Conservation (phyloP, 768 basidiomycete genomes). For the Gautieria morchelliformis region DNA sequence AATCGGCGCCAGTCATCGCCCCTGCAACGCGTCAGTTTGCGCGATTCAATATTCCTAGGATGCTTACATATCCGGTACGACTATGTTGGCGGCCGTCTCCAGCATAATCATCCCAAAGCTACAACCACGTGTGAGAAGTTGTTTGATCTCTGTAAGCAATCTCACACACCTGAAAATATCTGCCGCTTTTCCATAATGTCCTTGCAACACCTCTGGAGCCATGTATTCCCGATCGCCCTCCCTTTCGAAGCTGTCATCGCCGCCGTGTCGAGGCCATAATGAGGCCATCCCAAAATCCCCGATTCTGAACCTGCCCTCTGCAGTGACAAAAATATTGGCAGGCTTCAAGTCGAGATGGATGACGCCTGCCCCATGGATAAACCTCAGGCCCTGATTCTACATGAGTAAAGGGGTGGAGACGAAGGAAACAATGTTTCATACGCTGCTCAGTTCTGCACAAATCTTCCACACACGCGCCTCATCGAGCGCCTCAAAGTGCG, state of each 20-base stretch:
- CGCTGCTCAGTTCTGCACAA: conserved; percentile 78
- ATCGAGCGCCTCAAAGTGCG: conserved; percentile 72
- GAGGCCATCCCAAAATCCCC: conserved; percentile 99
- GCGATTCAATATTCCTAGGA: conserved; percentile 2
- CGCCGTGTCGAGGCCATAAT: conserved; percentile 64
- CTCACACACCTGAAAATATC: conserved; percentile 87
- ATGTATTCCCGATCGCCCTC: conserved; percentile 97
- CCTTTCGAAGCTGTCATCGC: conserved; percentile 58
- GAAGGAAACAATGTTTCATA: conserved; percentile 33
- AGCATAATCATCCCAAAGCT: conserved; percentile 95
- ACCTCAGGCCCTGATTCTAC: conserved; percentile 59
- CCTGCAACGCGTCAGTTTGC: conserved; percentile 31
- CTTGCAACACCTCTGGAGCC: conserved; percentile 91
- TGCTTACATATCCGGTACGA: conserved; percentile 92
- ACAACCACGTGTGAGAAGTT: conserved; percentile 4
- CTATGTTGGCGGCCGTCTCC: conserved; percentile 91
- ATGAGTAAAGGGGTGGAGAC: neutral
- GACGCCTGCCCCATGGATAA: conserved; percentile 82
- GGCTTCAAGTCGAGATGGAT: conserved; percentile 98
- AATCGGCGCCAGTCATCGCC: conserved; percentile 92
- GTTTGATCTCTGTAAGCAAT: neutral
- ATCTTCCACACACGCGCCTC: conserved; percentile 97
- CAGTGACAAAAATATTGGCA: conserved; percentile 89
- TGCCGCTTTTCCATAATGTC: conserved; percentile 84
- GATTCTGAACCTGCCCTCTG: conserved; percentile 84